Percentiles rank a stretch among this genome's conserved stretches.
phyloP scores from a whole-genome alignment of 2,329 filamentous ascomycete genomes.

The Colletotrichum sp. region DNA sequence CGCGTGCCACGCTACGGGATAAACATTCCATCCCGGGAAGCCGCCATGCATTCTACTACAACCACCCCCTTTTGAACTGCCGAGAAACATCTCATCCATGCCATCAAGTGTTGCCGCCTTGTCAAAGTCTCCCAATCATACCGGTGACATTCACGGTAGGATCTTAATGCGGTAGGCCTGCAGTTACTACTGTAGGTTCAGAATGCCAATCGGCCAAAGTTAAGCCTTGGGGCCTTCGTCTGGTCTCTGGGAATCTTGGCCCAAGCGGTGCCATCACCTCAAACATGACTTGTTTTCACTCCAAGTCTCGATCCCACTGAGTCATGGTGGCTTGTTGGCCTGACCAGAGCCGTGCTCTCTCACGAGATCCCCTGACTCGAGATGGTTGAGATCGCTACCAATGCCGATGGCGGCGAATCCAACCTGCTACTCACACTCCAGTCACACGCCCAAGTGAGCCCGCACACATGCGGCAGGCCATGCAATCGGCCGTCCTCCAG shows the following conservation, averaged over 20 bases:
- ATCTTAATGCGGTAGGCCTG: not conserved
- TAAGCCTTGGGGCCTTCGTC: not conserved
- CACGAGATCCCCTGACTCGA: not conserved
- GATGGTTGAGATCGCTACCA: not conserved
- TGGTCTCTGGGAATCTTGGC: not conserved
- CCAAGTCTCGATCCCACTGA: not conserved
- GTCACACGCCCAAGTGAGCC: not conserved
- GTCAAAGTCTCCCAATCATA: not conserved
- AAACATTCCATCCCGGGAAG: not conserved
- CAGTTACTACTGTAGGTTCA: not conserved
- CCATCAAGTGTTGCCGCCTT: not conserved
- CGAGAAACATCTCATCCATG: not conserved
- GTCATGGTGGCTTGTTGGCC: not conserved
- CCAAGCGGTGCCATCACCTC: not conserved
- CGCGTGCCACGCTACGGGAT: not conserved
- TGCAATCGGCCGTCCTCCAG: not conserved
- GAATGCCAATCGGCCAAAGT: not conserved
- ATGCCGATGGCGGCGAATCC: not conserved
- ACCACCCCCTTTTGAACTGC: not conserved
- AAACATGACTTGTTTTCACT: not conserved
- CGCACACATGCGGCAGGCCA: not conserved
- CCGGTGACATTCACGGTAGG: not conserved
- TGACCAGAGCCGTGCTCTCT: not conserved
- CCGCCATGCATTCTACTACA: not conserved
- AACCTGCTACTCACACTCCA: not conserved